Evolutionary conservation across 2,329 filamentous ascomycete genomes (phyloP).

Genomic region (Epichloe hybrida): DNA sequence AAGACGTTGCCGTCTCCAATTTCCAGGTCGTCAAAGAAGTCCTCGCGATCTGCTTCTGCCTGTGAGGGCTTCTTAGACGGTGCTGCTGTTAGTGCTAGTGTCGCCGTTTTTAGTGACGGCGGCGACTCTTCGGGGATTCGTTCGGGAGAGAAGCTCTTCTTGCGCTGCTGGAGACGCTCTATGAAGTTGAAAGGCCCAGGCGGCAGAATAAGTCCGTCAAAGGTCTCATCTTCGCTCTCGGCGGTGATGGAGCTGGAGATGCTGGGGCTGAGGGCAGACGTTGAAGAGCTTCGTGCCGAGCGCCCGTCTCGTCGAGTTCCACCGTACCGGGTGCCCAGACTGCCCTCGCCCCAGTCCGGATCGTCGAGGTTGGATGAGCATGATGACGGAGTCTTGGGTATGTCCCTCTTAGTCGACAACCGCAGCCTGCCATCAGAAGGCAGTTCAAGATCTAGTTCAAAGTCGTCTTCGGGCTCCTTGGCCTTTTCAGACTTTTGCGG

Average conservation of each 20-base stretch:
- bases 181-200: slow-evolving; percentile 71
- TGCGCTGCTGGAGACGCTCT: slow-evolving; percentile 60
- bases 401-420: slow-evolving; percentile 47
- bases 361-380: slow-evolving; percentile 50
- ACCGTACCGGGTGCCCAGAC: slow-evolving; percentile 77
- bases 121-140: slow-evolving; percentile 26
- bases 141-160: slow-evolving; percentile 45
- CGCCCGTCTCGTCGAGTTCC: slow-evolving; percentile 71
- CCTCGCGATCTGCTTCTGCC: slow-evolving; percentile 45
- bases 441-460: slow-evolving; percentile 60
- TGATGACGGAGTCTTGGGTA: slow-evolving; percentile 42
- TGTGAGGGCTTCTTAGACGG: slow-evolving; percentile 18
- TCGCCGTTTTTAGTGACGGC: background rate
- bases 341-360: slow-evolving; percentile 89
- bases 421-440: slow-evolving; percentile 53
- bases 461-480: slow-evolving; percentile 43
- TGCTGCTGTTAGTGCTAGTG: background rate
- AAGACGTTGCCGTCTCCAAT: slow-evolving; percentile 75
- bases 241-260: slow-evolving; percentile 80
- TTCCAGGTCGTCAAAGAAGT: slow-evolving; percentile 78
- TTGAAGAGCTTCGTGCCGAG: slow-evolving; percentile 72
- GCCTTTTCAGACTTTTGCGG: slow-evolving; percentile 29
- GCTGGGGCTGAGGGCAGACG: slow-evolving; percentile 83
- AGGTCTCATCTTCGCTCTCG: slow-evolving; percentile 86
- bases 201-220: slow-evolving; percentile 81